phyloP scores from a whole-genome alignment of 768 basidiomycete genomes.

The Phylloporus arenicola region DNA sequence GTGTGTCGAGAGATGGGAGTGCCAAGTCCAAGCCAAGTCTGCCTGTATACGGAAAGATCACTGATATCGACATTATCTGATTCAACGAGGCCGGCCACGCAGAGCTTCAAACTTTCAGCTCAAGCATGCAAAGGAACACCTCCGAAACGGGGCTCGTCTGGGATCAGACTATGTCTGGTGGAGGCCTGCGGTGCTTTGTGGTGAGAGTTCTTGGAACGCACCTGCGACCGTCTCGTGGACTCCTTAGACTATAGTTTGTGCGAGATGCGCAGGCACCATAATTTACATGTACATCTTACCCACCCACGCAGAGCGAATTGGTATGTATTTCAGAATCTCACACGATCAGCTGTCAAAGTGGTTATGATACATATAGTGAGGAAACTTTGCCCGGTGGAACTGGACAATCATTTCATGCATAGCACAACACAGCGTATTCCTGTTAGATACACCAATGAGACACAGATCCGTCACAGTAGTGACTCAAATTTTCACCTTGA shows the following conservation, averaged over 20 bases:
- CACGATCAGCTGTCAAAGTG: neutral
- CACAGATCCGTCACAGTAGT: neutral
- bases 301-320: neutral
- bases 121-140: slow-evolving; percentile 41
- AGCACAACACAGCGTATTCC: slow-evolving; percentile 7
- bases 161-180: slow-evolving; percentile 50
- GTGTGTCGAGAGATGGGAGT: neutral
- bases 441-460: neutral
- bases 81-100: slow-evolving; percentile 10
- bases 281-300: neutral
- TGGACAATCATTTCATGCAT: neutral
- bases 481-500: slow-evolving; percentile 36
- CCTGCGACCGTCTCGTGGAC: neutral
- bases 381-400: neutral
- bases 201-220: slow-evolving; percentile 22
- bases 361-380: neutral
- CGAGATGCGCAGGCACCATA: slow-evolving; percentile 9
- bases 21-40: no score
- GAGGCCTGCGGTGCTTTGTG: slow-evolving; percentile 48
- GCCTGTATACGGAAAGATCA: slow-evolving; percentile 10
- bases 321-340: neutral
- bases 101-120: slow-evolving; percentile 12
- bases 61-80: slow-evolving; percentile 22
- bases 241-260: no score
- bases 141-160: slow-evolving; percentile 50